Evolutionary conservation across 2,329 filamentous ascomycete genomes (phyloP).

Genomic region (Elsinoe ampelina): DNA sequence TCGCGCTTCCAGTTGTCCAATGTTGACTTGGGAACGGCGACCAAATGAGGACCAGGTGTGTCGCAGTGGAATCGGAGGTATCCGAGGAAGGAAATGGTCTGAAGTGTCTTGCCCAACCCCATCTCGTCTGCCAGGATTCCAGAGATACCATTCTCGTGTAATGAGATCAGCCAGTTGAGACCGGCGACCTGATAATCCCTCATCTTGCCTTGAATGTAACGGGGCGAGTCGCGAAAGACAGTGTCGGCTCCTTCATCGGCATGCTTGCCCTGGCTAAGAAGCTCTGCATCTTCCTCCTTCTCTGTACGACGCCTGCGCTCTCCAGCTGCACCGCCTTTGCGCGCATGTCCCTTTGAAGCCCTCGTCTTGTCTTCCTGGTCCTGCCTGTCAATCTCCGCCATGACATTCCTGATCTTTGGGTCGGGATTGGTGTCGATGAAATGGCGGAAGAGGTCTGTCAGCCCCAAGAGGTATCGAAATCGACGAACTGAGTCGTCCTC

Average conservation of each 20-base stretch:
- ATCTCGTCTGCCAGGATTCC: constrained; percentile 97
- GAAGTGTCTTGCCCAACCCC: constrained; percentile 94
- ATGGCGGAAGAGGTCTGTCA: constrained; percentile 95
- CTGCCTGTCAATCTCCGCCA: constrained; percentile 88
- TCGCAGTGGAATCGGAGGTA: constrained; percentile 86
- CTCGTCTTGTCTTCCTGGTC: constrained; percentile 64
- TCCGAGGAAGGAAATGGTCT: constrained; percentile 93
- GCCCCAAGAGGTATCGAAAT: constrained; percentile 86
- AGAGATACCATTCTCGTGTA: constrained; percentile 98
- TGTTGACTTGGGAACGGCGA: constrained; percentile 92
- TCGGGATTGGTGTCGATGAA: constrained; percentile 98
- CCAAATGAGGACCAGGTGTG: constrained; percentile 81
- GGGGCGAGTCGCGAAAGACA: constrained; percentile 85
- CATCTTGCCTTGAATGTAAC: constrained; percentile 83
- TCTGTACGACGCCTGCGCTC: constrained; percentile 81
- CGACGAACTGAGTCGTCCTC: constrained; percentile 91
- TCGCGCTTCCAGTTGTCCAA: constrained; percentile 98
- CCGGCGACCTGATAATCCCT: constrained; percentile 94
- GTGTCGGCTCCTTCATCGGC: constrained; percentile 63
- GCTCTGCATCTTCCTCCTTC: constrained; percentile 93
- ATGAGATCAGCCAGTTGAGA: constrained; percentile 92
- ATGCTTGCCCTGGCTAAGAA: constrained; percentile 74
- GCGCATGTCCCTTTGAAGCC: constrained; percentile 62
- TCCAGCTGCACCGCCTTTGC: constrained; percentile 74
- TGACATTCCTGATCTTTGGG: constrained; percentile 86